Evolutionary conservation across 805 yeast genomes (phyloP).

Genomic region (Candida sakaeoensis): DNA sequence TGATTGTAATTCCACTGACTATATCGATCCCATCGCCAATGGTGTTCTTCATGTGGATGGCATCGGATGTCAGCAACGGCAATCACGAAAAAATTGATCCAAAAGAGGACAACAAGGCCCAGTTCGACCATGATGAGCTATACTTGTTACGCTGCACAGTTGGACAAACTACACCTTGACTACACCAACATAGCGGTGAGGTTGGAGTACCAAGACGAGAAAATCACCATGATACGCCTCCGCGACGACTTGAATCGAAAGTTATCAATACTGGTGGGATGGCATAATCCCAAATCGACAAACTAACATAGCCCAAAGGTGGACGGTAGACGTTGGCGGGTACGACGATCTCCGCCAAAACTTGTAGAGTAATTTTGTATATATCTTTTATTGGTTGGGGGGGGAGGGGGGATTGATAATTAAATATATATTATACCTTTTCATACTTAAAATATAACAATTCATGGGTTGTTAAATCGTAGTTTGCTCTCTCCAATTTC

Average conservation of each 20-base stretch:
- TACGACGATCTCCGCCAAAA: background rate
- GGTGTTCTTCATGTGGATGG: no score
- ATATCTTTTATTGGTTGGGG: no score
- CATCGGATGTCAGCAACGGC: no score
- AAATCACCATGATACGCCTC: background rate
- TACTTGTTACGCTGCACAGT: background rate
- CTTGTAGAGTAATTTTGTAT: no score
- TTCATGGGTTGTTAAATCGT: slow-evolving; percentile 69
- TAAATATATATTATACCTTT: slow-evolving; percentile 14
- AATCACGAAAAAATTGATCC: no score
- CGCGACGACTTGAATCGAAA: background rate
- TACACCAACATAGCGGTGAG: background rate
- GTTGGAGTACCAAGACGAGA: background rate
- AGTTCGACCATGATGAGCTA: background rate
- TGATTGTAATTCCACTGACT: no score
- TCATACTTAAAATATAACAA: slow-evolving; percentile 69
- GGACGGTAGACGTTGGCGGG: background rate
- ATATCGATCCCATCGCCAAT: no score
- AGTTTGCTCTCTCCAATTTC: slow-evolving; percentile 63
- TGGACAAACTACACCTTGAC: background rate
- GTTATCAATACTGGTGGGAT: background rate
- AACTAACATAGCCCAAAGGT: background rate
- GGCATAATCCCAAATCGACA: background rate
- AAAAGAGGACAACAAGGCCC: background rate
- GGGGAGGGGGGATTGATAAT: no score